These are phyloP conservation scores for Entomophthora muscae DNA, from an alignment of 371 early-diverging fungal species.

Conservation along the genomic window DNA sequence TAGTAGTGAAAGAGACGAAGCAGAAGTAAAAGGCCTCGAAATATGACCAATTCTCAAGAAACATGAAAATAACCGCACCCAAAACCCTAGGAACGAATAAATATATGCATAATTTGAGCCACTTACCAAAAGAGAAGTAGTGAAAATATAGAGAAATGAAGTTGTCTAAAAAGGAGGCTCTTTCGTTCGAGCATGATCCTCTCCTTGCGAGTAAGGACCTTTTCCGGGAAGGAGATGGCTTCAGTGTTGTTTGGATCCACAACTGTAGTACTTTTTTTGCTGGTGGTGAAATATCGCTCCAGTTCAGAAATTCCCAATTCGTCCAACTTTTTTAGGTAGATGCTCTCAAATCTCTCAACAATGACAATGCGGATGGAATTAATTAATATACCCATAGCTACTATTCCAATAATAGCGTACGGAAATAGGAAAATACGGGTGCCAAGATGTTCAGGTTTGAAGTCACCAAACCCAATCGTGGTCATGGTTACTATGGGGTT, in stretches of 20 bases:
- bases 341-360: conserved; percentile 1
- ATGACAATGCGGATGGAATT: conserved; percentile 4
- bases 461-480: conserved; percentile 10
- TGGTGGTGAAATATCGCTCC: neutral
- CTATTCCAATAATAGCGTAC: conserved; percentile 8
- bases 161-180: neutral
- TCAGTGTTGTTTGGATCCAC: neutral
- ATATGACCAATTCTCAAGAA: conserved; percentile 7
- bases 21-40: conserved; percentile 10
- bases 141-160: neutral
- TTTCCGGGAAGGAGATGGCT: neutral
- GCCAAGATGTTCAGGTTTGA: neutral
- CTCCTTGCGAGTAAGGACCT: neutral
- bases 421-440: conserved; percentile 1
- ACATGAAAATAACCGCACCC: conserved; percentile 8
- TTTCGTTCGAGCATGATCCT: neutral
- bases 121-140: conserved; percentile 8
- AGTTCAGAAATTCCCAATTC: neutral
- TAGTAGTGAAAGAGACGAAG: conserved; percentile 9
- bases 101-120: neutral
- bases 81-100: conserved; percentile 2
- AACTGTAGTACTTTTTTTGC: neutral
- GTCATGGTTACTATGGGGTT: conserved; percentile 5
- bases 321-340: neutral
- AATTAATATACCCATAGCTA: conserved; percentile 9